Conservation (phyloP, 106 monocot genomes). For the Triglochin maritima region DNA sequence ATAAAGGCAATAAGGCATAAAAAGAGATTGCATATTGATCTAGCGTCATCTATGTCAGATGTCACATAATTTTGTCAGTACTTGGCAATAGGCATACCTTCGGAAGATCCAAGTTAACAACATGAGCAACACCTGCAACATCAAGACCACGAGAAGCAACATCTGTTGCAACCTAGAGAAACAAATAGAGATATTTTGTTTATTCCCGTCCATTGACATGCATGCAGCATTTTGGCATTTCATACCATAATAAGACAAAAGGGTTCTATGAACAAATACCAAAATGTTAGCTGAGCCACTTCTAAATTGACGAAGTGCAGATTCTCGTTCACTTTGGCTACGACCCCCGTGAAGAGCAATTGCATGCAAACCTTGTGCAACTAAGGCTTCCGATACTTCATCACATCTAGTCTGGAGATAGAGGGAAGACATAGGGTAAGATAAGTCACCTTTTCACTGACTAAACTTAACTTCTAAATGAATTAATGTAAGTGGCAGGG, state of each 20-base stretch:
- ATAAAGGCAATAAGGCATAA: neutral
- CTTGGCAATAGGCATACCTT: constrained; percentile 19
- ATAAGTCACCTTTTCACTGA: too few relatives aligned
- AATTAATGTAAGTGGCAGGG: too few relatives aligned
- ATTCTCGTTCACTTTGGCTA: constrained; percentile 45
- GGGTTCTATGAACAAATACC: constrained; percentile 18
- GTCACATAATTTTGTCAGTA: neutral
- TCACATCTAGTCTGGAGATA: constrained; percentile 47
- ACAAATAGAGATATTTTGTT: neutral
- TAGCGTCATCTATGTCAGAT: too few relatives aligned
- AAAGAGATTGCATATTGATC: neutral
- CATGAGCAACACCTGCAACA: constrained; percentile 56
- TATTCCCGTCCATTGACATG: neutral
- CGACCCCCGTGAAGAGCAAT: constrained; percentile 61
- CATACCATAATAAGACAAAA: neutral
- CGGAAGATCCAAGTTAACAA: constrained; percentile 59
- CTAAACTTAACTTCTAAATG: too few relatives aligned
- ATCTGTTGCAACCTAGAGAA: constrained; percentile 50
- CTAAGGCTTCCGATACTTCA: constrained; percentile 46
- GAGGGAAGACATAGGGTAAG: neutral
- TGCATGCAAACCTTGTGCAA: constrained; percentile 45
- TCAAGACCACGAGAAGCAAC: constrained; percentile 59
- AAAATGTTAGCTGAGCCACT: constrained; percentile 40
- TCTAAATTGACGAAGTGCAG: constrained; percentile 44
- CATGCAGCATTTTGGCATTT: neutral